These are phyloP conservation scores for Paecilomyces variotii DNA, from an alignment of 2,329 filamentous ascomycete genomes.

Conservation along the genomic window DNA sequence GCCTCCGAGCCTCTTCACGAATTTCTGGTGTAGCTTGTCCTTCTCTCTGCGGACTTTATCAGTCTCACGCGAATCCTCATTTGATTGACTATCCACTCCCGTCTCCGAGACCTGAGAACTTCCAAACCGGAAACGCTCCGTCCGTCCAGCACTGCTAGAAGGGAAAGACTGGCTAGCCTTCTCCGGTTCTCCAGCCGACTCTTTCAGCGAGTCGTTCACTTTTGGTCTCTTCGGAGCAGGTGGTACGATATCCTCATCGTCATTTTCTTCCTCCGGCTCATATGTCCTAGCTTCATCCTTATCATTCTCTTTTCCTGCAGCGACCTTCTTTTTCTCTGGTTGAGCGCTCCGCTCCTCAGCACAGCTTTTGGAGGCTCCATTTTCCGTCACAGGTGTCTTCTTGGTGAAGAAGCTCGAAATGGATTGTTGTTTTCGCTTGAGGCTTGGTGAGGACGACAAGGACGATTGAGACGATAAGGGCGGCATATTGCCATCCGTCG, in stretches of 20 bases:
- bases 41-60: slow-evolving; percentile 45
- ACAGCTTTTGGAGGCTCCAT: slow-evolving; percentile 6
- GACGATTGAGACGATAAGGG: slow-evolving; percentile 28
- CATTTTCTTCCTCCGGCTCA: slow-evolving; percentile 14
- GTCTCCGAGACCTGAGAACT: slow-evolving; percentile 39
- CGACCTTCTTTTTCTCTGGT: background rate
- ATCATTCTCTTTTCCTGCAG: slow-evolving; percentile 6
- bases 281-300: slow-evolving; percentile 5
- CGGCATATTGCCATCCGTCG: background rate
- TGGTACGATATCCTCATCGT: slow-evolving; percentile 33
- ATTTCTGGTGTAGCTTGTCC: slow-evolving; percentile 68
- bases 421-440: slow-evolving; percentile 53
- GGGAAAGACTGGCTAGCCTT: slow-evolving; percentile 17
- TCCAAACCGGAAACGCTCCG: slow-evolving; percentile 53
- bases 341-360: slow-evolving; percentile 4
- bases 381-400: slow-evolving; percentile 31
- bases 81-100: slow-evolving; percentile 34
- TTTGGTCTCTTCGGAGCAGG: slow-evolving; percentile 35
- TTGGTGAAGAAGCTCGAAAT: slow-evolving; percentile 80
- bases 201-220: slow-evolving; percentile 15
- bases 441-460: slow-evolving; percentile 22
- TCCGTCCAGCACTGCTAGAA: slow-evolving; percentile 38
- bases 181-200: slow-evolving; percentile 6
- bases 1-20: slow-evolving; percentile 82
- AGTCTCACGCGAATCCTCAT: slow-evolving; percentile 25